Evolutionary conservation across 768 basidiomycete genomes (phyloP).

Genomic region (Pulveroboletus sp.): DNA sequence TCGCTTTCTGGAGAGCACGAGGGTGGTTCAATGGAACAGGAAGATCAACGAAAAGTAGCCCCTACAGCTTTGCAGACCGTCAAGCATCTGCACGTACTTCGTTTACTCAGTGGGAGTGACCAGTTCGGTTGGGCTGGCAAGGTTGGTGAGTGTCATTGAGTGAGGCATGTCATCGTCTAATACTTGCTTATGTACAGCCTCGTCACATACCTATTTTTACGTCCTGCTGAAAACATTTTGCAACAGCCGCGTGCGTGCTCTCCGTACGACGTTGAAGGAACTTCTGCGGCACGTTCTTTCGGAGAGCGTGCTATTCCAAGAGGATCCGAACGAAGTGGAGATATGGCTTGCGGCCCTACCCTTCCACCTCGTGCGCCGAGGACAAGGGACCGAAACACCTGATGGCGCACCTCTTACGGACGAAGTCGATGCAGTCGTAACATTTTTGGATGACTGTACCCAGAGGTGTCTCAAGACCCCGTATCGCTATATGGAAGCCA

Average conservation of each 20-base stretch:
- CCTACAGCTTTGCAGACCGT: slow-evolving; percentile 44
- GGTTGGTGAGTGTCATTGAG: slow-evolving; percentile 53
- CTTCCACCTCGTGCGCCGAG: slow-evolving; percentile 30
- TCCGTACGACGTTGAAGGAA: slow-evolving; percentile 46
- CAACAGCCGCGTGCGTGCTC: slow-evolving; percentile 46
- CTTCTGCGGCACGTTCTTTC: slow-evolving; percentile 68
- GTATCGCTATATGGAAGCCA: slow-evolving; percentile 81
- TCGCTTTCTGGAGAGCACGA: slow-evolving; percentile 13
- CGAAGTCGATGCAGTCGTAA: slow-evolving; percentile 54
- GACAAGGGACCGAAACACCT: slow-evolving; percentile 39
- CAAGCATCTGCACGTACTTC: slow-evolving; percentile 74
- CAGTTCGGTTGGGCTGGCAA: slow-evolving; percentile 80
- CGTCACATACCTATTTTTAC: slow-evolving; percentile 63
- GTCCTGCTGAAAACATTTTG: slow-evolving; percentile 68
- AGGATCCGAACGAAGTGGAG: slow-evolving; percentile 64
- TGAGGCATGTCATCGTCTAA: neutral
- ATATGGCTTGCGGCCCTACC: slow-evolving; percentile 77
- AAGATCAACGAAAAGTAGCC: slow-evolving; percentile 14
- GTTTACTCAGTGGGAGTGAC: slow-evolving; percentile 70
- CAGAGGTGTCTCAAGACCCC: slow-evolving; percentile 80
- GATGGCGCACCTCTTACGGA: slow-evolving; percentile 53
- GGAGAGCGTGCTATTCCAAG: slow-evolving; percentile 76
- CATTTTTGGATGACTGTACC: slow-evolving; percentile 84
- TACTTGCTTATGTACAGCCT: slow-evolving; percentile 26
- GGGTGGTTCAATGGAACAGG: slow-evolving; percentile 6